phyloP scores from a whole-genome alignment of 1,139 yeast species.

The Candida sanyaensis region DNA sequence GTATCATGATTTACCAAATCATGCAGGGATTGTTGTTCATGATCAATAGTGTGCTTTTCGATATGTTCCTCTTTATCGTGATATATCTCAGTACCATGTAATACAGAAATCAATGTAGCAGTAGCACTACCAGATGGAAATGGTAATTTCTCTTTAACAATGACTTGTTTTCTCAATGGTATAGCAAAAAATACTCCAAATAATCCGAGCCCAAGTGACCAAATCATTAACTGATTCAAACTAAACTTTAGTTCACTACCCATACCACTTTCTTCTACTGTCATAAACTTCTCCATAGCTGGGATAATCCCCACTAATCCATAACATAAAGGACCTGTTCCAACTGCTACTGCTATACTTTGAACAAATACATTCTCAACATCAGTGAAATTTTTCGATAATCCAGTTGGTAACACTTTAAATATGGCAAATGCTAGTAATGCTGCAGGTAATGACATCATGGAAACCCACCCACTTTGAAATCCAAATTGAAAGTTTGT shows the following conservation, averaged over 20 bases:
- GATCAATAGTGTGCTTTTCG: not conserved
- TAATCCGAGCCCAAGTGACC: constrained; percentile 87
- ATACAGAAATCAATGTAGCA: constrained; percentile 85
- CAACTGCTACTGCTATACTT: constrained; percentile 93
- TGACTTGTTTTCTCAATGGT: constrained; percentile 81
- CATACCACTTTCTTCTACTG: constrained; percentile 74
- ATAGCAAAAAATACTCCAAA: constrained; percentile 96
- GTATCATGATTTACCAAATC: not conserved
- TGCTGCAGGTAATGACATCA: constrained; percentile 99
- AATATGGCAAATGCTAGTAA: constrained; percentile 82
- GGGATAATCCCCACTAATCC: constrained; percentile 97
- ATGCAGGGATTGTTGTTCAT: not conserved
- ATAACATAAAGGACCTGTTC: constrained; percentile 94
- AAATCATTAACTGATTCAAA: constrained; percentile 58
- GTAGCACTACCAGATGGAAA: constrained; percentile 98
- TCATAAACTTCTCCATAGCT: constrained; percentile 86
- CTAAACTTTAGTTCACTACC: constrained; percentile 40
- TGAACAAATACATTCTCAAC: constrained; percentile 93
- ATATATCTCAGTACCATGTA: constrained; percentile 67
- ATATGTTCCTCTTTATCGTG: constrained; percentile 31
- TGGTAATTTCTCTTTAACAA: constrained; percentile 79
- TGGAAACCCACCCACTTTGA: constrained; percentile 98
- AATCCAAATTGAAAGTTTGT: constrained; percentile 95
- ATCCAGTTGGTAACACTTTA: constrained; percentile 49
- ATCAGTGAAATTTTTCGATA: constrained; percentile 59